Evolutionary conservation across 1,284 basidiomycete species (phyloP), one percentile per base, ranked within the genome.

Genomic region (Microstroma glucosiphilum): DNA sequence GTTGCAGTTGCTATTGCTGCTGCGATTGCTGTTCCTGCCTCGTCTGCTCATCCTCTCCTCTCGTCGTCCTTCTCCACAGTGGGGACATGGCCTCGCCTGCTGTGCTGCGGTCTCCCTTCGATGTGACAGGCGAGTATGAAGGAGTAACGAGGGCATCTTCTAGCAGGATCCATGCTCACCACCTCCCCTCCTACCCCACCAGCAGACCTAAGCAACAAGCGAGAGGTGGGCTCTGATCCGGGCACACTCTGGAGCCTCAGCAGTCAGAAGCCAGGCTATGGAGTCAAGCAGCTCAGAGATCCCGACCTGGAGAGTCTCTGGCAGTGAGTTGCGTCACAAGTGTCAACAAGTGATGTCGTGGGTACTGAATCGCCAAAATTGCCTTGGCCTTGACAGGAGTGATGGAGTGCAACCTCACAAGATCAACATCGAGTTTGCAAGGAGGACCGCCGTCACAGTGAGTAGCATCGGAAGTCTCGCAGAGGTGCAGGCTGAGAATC

Each of bases 321-420:
- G 96, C 96, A 98, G 92, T 97, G 80, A 37, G 30, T 37, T 9
- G 30, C 78, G 91, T 85, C 9, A 9, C 3, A 12, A 25, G 15
- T n/a, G 25, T n/a, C 26, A 9, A n/a, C 6, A 6, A 1, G 1
- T 17, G 12, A 26, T 23, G 54, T 40, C 12, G 26, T 37, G 49
- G 13, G 7, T 41, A 11, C 25, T 26, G 4, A 57, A 46, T 59
- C 61, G 57, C 17, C 15, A 2, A 56, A 51, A 19, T 21, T 51
- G 23, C 9, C 30, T 41, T 21, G 30, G 30, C 3, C 9, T 37
- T 37, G 30, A 37, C 30, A 37, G 30, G 30, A 37, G 30, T 6
- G 96, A 99, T 77, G 96, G 96, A 0, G 90, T 91, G 0, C 96
- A 97, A 76, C 96, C 96, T 1, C 96, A 99, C 81, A 88, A 89